Conservation (phyloP, 106 monocot species). For the Posidonia australis region DNA sequence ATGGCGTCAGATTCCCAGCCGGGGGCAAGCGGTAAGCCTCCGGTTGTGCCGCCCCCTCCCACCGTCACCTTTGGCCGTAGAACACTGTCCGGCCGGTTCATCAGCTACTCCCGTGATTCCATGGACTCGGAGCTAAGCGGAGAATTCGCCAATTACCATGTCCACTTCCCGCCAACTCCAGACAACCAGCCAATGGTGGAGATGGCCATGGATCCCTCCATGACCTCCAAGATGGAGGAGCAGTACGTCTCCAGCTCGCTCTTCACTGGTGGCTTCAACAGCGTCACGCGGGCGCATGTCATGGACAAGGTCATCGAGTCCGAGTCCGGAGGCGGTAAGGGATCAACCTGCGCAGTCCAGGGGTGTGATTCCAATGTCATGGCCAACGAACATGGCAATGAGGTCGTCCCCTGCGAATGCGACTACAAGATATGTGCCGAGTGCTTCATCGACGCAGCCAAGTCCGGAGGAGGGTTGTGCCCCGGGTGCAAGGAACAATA, state of each 20-base stretch:
- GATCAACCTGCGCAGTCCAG: conserved; percentile 26
- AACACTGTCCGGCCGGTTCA: conserved; percentile 51
- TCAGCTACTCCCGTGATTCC: conserved; percentile 64
- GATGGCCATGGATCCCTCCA: conserved; percentile 9
- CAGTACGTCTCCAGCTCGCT: conserved; percentile 69
- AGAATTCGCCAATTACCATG: conserved; percentile 60
- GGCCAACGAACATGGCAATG: conserved; percentile 32
- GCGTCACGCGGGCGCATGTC: conserved; percentile 61
- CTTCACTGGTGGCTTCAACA: conserved; percentile 93
- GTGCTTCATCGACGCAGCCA: conserved; percentile 65
- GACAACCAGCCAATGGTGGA: conserved; percentile 60
- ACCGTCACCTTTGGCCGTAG: conserved; percentile 21
- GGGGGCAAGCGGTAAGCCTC: conserved; percentile 13
- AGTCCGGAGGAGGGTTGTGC: conserved; percentile 31
- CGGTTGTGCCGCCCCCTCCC: conserved; percentile 17
- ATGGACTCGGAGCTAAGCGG: conserved; percentile 49
- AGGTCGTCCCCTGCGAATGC: conserved; percentile 63
- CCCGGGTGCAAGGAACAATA: conserved; percentile 79
- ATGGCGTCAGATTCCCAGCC: conserved; percentile 1
- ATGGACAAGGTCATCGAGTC: conserved; percentile 50
- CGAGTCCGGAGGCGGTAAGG: conserved; percentile 17
- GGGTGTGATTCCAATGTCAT: conserved; percentile 57
- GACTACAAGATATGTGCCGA: conserved; percentile 67
- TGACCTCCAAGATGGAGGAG: conserved; percentile 45
- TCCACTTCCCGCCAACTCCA: conserved; percentile 26